Evolutionary conservation across 257 asterid species (phyloP).

Genomic region (Fraxinus pennsylvanica): DNA sequence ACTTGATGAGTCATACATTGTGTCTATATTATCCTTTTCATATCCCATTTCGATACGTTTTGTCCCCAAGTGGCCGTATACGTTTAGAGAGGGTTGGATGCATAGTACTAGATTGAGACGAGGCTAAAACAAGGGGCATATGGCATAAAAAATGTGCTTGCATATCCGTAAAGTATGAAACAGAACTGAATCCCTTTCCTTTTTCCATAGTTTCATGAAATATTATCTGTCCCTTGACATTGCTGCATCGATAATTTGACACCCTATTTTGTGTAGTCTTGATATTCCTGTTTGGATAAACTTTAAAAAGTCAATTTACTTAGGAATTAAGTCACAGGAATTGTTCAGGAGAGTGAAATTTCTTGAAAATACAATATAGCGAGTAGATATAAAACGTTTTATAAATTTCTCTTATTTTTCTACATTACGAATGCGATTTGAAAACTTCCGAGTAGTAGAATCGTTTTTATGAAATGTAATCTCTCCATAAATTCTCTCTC

Average conservation of each 20-base stretch:
- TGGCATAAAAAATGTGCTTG: constrained; percentile 11
- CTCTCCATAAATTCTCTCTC: too few relatives aligned
- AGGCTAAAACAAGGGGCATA: background rate
- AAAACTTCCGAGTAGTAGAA: too few relatives aligned
- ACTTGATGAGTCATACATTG: background rate
- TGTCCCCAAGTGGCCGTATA: background rate
- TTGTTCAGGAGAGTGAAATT: too few relatives aligned
- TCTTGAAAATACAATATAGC: too few relatives aligned
- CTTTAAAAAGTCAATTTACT: background rate
- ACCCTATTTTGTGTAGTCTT: background rate
- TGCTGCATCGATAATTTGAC: background rate
- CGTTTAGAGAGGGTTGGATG: background rate
- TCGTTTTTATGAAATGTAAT: too few relatives aligned
- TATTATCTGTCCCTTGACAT: background rate
- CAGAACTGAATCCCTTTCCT: background rate
- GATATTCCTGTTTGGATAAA: background rate
- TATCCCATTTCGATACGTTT: background rate
- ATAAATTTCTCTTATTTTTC: too few relatives aligned
- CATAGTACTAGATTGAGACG: background rate
- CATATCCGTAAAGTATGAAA: background rate
- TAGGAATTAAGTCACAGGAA: background rate
- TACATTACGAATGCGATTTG: too few relatives aligned
- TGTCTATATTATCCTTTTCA: background rate
- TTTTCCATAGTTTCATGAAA: background rate
- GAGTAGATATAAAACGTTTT: too few relatives aligned